A percentile compares a stretch with the other conserved stretches of the same genome.
phyloP scores from a whole-genome alignment of 2,329 filamentous ascomycete genomes.

The Fusarium coffeatum region DNA sequence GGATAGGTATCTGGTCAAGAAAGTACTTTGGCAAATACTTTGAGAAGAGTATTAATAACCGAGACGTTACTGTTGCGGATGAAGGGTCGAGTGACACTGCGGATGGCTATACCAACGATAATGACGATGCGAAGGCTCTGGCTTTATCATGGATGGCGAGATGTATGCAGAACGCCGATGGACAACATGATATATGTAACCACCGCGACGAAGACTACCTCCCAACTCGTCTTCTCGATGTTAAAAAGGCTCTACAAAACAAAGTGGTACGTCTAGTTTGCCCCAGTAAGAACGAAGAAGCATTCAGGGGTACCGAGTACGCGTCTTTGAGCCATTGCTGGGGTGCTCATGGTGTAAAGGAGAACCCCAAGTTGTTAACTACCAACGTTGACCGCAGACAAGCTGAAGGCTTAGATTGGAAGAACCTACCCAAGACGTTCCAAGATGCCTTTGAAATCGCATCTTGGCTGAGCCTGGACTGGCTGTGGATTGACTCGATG shows the following conservation, averaged over 20 bases:
- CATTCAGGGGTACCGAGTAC: accelerated
- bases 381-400: neutral
- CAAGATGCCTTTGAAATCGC: neutral
- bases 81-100: no score
- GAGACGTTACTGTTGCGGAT: no score
- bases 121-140: neutral
- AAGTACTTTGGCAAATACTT: neutral
- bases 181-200: neutral
- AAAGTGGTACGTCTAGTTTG: neutral
- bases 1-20: neutral
- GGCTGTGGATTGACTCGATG: neutral
- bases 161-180: neutral
- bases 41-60: no score
- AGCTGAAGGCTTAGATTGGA: neutral
- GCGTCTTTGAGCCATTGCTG: neutral
- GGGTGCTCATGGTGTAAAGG: neutral
- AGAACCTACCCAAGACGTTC: neutral
- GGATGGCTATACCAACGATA: neutral
- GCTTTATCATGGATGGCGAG: neutral
- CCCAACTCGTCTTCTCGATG: neutral
- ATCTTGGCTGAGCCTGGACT: neutral
- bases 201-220: neutral
- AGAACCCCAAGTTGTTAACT: neutral
- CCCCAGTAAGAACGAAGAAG: accelerated
- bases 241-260: neutral